phyloP scores from a whole-genome alignment of 73 alveolate genomes.

The Durusdinium trenchii region DNA sequence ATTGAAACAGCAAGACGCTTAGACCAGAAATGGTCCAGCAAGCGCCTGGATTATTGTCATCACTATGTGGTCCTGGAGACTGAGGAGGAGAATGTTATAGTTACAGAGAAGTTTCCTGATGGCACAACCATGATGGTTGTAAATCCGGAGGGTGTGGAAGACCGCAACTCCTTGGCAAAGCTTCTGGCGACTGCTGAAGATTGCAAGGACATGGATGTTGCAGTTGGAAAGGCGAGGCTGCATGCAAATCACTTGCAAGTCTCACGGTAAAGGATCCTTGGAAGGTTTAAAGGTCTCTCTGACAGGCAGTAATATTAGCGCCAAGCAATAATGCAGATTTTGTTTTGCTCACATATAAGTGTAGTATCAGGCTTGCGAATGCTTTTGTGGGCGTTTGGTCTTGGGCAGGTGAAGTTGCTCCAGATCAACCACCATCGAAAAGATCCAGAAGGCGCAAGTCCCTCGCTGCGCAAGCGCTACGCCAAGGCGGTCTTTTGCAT shows the following conservation, averaged over 20 bases:
- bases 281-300: too few species aligned
- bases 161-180: constrained; percentile 83
- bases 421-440: constrained; percentile 41
- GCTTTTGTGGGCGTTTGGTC: neutral
- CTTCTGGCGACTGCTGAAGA: constrained; percentile 65
- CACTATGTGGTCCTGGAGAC: constrained; percentile 79
- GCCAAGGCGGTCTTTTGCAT: constrained; percentile 66
- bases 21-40: constrained; percentile 85
- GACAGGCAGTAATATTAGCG: too few species aligned
- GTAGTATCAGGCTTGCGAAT: neutral
- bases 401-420: constrained; percentile 71
- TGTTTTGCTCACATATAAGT: too few species aligned
- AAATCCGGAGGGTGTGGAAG: constrained; percentile 75
- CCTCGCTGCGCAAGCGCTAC: constrained; percentile 64
- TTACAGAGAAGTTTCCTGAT: constrained; percentile 76
- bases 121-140: constrained; percentile 92
- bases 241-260: too few species aligned
- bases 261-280: too few species aligned
- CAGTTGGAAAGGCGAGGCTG: neutral
- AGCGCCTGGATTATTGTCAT: constrained; percentile 76
- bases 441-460: constrained; percentile 81
- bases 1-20: constrained; percentile 23
- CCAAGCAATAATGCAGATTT: neutral
- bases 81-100: constrained; percentile 45
- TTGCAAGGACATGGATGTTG: constrained; percentile 67